These are phyloP conservation scores for Poteriospumella lacustris DNA, from an alignment of 108 stramenopile genomes.

Conservation along the genomic window DNA sequence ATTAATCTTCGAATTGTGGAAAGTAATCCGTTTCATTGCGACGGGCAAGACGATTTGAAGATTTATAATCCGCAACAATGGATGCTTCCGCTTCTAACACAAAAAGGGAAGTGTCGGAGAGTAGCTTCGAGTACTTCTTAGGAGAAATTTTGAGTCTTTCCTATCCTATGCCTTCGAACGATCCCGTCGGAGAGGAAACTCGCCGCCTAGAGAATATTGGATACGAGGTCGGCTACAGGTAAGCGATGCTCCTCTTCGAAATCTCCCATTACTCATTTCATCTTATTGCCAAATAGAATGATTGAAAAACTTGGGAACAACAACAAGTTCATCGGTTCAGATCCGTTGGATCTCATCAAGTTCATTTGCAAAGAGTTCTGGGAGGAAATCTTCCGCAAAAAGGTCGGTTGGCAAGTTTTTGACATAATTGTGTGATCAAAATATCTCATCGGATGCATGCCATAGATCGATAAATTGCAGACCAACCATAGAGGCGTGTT, in stretches of 20 bases:
- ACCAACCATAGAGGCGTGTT: constrained; percentile 90
- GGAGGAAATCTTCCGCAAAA: constrained; percentile 79
- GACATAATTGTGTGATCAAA: not conserved
- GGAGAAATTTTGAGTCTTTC: constrained; percentile 5
- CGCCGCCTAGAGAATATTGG: constrained; percentile 72
- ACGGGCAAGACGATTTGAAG: too few species aligned
- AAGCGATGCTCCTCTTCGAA: not conserved
- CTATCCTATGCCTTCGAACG: not conserved
- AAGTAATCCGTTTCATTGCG: too few species aligned
- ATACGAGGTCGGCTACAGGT: constrained; percentile 76
- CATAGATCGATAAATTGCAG: constrained; percentile 84
- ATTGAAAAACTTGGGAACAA: constrained; percentile 72
- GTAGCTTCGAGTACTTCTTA: constrained; percentile 17
- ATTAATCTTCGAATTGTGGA: too few species aligned
- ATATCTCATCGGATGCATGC: not conserved
- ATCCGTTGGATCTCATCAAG: constrained; percentile 79
- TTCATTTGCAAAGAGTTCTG: constrained; percentile 91
- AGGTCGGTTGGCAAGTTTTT: not conserved
- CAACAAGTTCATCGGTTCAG: constrained; percentile 34
- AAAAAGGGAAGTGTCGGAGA: constrained; percentile 25
- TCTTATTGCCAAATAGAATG: constrained; percentile 27
- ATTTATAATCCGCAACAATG: too few species aligned
- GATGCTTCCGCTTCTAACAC: too few species aligned
- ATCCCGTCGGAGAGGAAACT: not conserved
- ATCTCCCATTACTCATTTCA: not conserved